Conservation (phyloP, 768 basidiomycete species). For the Tricholoma saponaceum region DNA sequence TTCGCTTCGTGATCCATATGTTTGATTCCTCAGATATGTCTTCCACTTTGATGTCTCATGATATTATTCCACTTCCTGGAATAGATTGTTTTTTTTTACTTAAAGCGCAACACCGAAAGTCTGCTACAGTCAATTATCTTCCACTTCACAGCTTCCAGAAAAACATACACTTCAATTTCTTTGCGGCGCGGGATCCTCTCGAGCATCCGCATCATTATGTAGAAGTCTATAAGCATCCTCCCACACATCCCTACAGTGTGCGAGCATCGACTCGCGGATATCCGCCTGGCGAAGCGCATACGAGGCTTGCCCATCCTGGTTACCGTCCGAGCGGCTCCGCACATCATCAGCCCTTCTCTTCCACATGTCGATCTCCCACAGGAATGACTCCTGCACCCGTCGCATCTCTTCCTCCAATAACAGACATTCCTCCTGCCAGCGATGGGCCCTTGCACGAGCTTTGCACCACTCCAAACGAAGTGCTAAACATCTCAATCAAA, state of each 20-base stretch:
- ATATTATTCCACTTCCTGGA: background rate
- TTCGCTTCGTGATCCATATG: background rate
- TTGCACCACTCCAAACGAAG: slow-evolving; percentile 2
- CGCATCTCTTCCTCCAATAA: slow-evolving; percentile 5
- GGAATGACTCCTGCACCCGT: background rate
- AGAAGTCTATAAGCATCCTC: background rate
- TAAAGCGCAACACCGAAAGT: background rate
- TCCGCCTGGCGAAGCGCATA: slow-evolving; percentile 1
- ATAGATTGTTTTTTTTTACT: background rate
- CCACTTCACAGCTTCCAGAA: background rate
- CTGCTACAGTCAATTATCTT: background rate
- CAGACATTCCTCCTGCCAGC: slow-evolving; percentile 5
- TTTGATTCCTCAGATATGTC: background rate
- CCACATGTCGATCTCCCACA: slow-evolving; percentile 1
- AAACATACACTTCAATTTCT: background rate
- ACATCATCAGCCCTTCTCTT: no score
- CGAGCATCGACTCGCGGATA: background rate
- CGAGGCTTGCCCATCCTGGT: background rate
- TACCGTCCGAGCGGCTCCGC: background rate
- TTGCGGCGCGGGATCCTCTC: background rate
- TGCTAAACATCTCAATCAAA: background rate
- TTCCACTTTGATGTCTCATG: background rate
- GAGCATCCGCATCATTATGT: background rate
- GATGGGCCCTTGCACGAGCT: slow-evolving; percentile 1
- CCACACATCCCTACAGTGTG: background rate